Evolutionary conservation across 306 rosid genomes (phyloP), one percentile per base, ranked within the genome.

Genomic region (Aeschynomene evenia): DNA sequence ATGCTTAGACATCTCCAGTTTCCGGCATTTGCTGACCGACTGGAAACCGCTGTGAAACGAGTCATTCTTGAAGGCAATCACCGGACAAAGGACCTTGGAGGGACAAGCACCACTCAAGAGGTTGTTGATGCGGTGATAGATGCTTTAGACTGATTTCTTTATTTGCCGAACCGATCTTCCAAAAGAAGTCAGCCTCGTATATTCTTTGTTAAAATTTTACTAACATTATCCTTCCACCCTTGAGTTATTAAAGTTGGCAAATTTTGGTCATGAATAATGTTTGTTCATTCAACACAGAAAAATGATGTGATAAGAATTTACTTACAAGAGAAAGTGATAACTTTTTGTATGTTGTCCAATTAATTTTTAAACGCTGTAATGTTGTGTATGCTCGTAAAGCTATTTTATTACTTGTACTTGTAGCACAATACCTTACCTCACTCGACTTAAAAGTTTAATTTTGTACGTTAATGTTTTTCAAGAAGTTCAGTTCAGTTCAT

Each of bases 1-100:
- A 90, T 90, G 98, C 89, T 90, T 45, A 85, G 98, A 68, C 98
- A 94, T 84, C 92, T 94, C 13, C 97, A 85, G 77, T 94, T 90
- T 71, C 98, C 97, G 29, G 85, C 96, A 49, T 90, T 93, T 73
- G 91, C 98, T 22, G 97, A 93, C 71, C 88, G 90, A 51, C 78
- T 93, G 53, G 98, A 93, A 69, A 85, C 79, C 54, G 97, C 98
- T 0, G 97, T 93, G 57, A 72, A 88, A 46, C 81, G 68, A 29
- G 98, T 93, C 19, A 88, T 93, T 54, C 37, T 20, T 6, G 97
- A 88, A 61, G 97, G 98, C 26, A 81, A 84, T 49, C 39, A 76
- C 77, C 75, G 91, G 39, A 88, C 98, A 6, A 90, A 85, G 52
- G 98, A 90, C 77, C 97, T 94, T 21, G 98, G 98, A 28, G 98